Conservation (phyloP, 2,329 filamentous ascomycete species). For the Lecanosticta acicola region DNA sequence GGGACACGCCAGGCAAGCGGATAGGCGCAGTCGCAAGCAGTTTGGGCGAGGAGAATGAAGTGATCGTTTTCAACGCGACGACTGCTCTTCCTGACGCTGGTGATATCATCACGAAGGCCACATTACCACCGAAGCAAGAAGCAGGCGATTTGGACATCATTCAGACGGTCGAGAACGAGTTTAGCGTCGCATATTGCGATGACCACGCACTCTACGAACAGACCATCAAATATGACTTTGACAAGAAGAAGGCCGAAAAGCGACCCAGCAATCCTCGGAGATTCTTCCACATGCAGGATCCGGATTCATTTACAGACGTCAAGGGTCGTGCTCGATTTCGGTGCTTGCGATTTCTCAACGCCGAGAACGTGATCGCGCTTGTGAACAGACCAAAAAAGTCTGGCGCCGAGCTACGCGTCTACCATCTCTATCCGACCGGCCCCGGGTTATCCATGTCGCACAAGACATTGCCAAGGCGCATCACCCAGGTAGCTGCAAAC, state of each 20-base stretch:
- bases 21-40: constrained; percentile 76
- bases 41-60: constrained; percentile 64
- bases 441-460: constrained; percentile 45
- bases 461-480: constrained; percentile 58
- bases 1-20: constrained; percentile 50
- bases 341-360: constrained; percentile 51
- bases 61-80: constrained; percentile 71
- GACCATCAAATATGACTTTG: constrained; percentile 50
- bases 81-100: constrained; percentile 45
- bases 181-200: constrained; percentile 72
- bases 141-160: constrained; percentile 66
- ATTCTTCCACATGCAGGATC: constrained; percentile 40
- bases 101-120: constrained; percentile 52
- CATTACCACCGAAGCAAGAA: constrained; percentile 48
- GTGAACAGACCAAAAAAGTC: constrained; percentile 50
- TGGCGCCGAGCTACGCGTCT: constrained; percentile 51
- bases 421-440: constrained; percentile 57
- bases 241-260: constrained; percentile 34
- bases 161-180: constrained; percentile 57
- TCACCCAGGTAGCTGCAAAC: constrained; percentile 60
- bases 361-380: constrained; percentile 49
- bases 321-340: constrained; percentile 48
- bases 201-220: constrained; percentile 68
- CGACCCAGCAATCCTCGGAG: constrained; percentile 39
- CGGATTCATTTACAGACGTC: constrained; percentile 23